Evolutionary conservation across 202 grass and related monocot species (phyloP), one percentile per base, ranked within the genome.

Genomic region (Musa balbisiana): DNA sequence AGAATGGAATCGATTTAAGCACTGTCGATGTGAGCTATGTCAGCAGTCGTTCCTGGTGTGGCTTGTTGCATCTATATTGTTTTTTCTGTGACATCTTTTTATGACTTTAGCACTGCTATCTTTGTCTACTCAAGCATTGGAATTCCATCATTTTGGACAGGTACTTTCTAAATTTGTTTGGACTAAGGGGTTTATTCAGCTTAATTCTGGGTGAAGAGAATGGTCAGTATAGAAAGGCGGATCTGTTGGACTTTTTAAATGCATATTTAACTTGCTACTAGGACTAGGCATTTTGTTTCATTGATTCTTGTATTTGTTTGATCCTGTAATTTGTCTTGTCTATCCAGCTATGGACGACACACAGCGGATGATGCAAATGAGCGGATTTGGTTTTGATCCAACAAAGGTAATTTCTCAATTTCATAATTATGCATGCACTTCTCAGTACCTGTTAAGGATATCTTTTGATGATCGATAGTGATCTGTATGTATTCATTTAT

Each of bases 1-100:
- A 98, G 82, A 98, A 98, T 70, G 94, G 94, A 66, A 98, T 98
- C 79, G 94, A 98, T 81, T 79, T 98, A 51, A 93, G 94, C 51
- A 98, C 94, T 80, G 94, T 98, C 76, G 94, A 98, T 43, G 94
- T 98, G 77, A 98, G 94, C 83, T 98, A 98, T 70, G 94, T 98
- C 77, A 98, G 94, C 84, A 98, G 94, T 85, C 94, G 94, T 59
- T 98, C 94, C 78, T 98, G 94, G 94, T 98, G 75, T 77, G 77
- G 66, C 67, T 73, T 60, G 51, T 51, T 43, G 27, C 4, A 71
- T 50, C 16, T 51, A 23, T 55, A 22, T 16, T 52, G 64, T 11
- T 26, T 64, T 64, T 12, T 21, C 11, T 11, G 11, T 26, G 21
- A 23, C 62, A 12, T 11, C 62, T 21, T 11, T 43, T 43, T 43